These are phyloP conservation scores for Sordariomycetes sp. DNA, from an alignment of 2,329 filamentous ascomycete species.

Conservation along the genomic window DNA sequence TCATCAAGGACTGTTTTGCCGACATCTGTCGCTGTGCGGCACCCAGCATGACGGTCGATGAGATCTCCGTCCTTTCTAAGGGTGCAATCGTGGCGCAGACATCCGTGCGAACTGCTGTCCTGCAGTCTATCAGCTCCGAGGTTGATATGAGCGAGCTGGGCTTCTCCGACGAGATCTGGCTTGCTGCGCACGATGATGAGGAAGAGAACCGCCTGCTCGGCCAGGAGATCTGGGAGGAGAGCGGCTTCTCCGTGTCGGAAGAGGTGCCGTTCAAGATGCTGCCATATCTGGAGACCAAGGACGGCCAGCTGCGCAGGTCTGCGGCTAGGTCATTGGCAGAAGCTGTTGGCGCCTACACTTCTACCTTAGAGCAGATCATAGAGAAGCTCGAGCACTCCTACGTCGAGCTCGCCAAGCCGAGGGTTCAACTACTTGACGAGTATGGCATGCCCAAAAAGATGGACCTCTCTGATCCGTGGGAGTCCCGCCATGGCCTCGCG, in stretches of 20 bases:
- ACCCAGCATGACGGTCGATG: constrained; percentile 59
- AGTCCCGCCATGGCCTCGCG: constrained; percentile 78
- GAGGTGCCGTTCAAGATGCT: constrained; percentile 56
- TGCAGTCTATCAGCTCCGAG: constrained; percentile 84
- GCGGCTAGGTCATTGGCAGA: constrained; percentile 73
- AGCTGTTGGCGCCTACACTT: constrained; percentile 47
- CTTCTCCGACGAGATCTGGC: constrained; percentile 85
- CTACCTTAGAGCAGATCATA: constrained; percentile 49
- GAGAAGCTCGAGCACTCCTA: constrained; percentile 58
- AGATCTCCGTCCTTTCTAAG: constrained; percentile 63
- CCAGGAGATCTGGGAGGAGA: constrained; percentile 89
- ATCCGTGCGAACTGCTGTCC: constrained; percentile 67
- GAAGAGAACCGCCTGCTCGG: constrained; percentile 77
- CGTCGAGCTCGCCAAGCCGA: constrained; percentile 65
- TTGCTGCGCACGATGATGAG: constrained; percentile 82
- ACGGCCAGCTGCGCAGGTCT: constrained; percentile 70
- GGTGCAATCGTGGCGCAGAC: constrained; percentile 69
- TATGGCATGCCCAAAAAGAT: constrained; percentile 91
- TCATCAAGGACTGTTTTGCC: constrained; percentile 82
- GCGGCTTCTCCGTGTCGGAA: constrained; percentile 57
- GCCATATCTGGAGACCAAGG: constrained; percentile 66
- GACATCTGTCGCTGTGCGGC: constrained; percentile 78
- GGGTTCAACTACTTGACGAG: constrained; percentile 72
- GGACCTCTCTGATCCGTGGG: constrained; percentile 82
- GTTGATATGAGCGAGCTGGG: constrained; percentile 80